Base-by-base conservation (phyloP, 345 rosid species). In the Anacardium occidentale region DNA sequence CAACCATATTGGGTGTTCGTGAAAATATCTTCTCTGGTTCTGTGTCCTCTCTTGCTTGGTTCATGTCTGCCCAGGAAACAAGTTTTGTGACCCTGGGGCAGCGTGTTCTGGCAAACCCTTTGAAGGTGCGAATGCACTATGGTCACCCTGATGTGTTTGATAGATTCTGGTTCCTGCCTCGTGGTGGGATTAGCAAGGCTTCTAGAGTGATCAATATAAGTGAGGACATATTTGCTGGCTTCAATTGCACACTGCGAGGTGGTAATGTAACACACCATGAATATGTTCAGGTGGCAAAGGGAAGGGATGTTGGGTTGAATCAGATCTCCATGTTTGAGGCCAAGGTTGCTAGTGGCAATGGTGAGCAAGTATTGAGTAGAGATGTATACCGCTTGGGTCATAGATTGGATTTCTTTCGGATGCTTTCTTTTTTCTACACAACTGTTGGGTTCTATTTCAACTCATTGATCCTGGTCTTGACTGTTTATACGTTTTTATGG, bases 101-200 rank as follows among this genome's bases (percentile, higher is more conserved):
- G 79, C 94, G 96, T 75, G 98, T 92, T 74, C 88, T 92, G 24
- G 98, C 98, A 0, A 90, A 92, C 74, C 96, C 98, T 66, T 77
- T 92, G 80, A 92, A 92, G 85, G 83, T 92, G 44, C 84, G 96
- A 60, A 90, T 92, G 98, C 98, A 92, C 77, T 90, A 92, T 74
- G 96, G 98, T 58, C 98, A 92, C 73, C 98, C 98, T 1, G 98
- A 92, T 84, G 96, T 92, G 55, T 92, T 93, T 63, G 98, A 93
- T 83, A 80, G 98, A 77, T 86, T 91, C 75, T 93, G 97, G 97
- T 89, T 91, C 85, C 66, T 93, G 82, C 80, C 88, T 68, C 87
- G 95, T 42, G 98, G 98, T 53, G 98, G 98, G 54, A 66, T 93
- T 68, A 93, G 98, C 83, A 93, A 93, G 85, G 98, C 98, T 61